Base-by-base conservation (phyloP, 1,139 yeast species). In the Pichiaceae sp. region DNA sequence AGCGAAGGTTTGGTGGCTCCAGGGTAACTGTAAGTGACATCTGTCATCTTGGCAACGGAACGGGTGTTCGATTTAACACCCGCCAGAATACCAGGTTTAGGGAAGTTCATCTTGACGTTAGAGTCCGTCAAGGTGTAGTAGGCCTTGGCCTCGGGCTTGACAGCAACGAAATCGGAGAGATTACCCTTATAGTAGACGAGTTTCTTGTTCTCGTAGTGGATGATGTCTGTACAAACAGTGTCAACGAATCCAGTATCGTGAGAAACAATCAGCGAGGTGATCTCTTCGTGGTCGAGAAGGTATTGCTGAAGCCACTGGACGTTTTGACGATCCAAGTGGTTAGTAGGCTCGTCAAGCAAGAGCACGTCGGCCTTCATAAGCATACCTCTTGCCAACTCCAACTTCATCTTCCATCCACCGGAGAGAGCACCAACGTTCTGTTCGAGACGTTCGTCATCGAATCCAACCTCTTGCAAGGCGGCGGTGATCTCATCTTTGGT, bases 391-490 rank as follows among this genome's bases (percentile, higher is more conserved):
- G 98, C 98, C 56, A 91, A 72, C 63, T 89, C 98, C 48, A 91
- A 74, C 68, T 91, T 91, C 98, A 91, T 91, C 66, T 91, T 91
- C 96, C 96, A 87, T 59, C 98, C 98, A 63, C 98, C 98, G 41
- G 96, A 86, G 46, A 91, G 70, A 2, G 97, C 84, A 32, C 96
- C 96, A 43, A 91, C 96, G 37, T 85, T 74, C 64, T 89, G 96
- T 25, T 72, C 70, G 54, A 94, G 74, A 68, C 96, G 77, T 56
- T 82, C 93, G 36, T 82, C 91, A 45, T 93, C 80, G 62, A 91
- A 91, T 3, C 97, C 98, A 57, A 91, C 97, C 38, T 75, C 76
- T 35, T 65, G 75, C 45, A 91, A 71, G 21, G 96, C 96, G 2
- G 57, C 59, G 19, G 91, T 63, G 55, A 91, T 86, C 38, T 82